Base-by-base conservation (phyloP, 345 rosid species). In the Corymbia maculata region DNA sequence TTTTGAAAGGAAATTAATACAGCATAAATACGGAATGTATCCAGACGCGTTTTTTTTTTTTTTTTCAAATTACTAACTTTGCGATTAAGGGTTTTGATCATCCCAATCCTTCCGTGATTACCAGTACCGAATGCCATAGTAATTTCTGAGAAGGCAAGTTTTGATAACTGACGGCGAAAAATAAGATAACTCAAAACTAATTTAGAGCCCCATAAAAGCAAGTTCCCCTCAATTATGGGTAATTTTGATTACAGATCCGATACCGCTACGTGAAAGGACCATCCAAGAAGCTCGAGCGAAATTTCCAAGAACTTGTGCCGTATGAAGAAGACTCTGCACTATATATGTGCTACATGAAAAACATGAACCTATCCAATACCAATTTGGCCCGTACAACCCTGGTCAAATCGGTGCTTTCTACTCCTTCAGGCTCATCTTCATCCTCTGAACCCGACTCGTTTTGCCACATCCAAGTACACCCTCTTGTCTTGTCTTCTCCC, bases 11-110 rank as follows among this genome's bases (percentile, higher is more conserved):
- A 32, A 12, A 70, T 36, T 70, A 70, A 36, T 19, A 17, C 26
- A 1, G 1, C 26, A 17, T 24, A 21, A 70, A 19, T 36, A 36
- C 42, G 42, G 42, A 17, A 70, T 13, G 47, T 36, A 14, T 36
- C 8, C 0, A 17, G 2, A 68, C 21, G 17, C 1, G 7, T 42
- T 36, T 36, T 36, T 36, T 24, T 42, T 36, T 24, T 42, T 36
- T 24, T 17, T 17, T 9, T 0, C 80, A 70, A 16, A 36, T 70
- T 16, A 2, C 7, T 9, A 0, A 47, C 0, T 57, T 26, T 57
- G n/a, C 10, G 9, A 36, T 9, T 5, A 17, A 9, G 36, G 47
- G 4, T 4, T 70, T 19, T 19, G 0, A 36, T 36, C 45, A 36
- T 68, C 24, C 45, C 26, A 9, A 36, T 17, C 47, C 2, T 36